phyloP scores from a whole-genome alignment of 2,329 filamentous ascomycete genomes.

The Alternaria ventricosa region DNA sequence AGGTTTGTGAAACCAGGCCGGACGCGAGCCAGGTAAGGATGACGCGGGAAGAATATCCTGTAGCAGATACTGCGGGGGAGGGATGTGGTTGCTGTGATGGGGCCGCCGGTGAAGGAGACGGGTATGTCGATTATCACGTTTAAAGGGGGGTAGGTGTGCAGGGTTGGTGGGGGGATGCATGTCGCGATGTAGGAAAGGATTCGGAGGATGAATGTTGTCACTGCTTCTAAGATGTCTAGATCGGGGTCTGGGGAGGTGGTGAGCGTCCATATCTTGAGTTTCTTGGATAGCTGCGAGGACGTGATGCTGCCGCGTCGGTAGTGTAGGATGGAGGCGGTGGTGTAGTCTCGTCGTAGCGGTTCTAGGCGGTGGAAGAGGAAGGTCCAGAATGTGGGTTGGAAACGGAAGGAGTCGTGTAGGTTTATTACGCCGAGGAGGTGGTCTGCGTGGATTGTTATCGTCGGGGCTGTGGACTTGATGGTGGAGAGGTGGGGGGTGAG shows the following conservation, averaged over 20 bases:
- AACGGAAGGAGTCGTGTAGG: neutral
- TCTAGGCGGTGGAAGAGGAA: neutral
- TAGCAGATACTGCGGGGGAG: neutral
- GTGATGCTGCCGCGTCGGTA: neutral
- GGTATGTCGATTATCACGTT: neutral
- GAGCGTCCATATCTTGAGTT: neutral
- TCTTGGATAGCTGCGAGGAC: neutral
- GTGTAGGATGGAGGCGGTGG: neutral
- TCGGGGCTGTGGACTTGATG: neutral
- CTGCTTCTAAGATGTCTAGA: neutral
- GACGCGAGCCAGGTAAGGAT: neutral
- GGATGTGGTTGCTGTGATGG: neutral
- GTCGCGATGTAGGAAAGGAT: neutral
- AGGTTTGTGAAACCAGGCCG: neutral
- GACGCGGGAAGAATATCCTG: neutral
- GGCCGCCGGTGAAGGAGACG: neutral
- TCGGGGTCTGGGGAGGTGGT: neutral
- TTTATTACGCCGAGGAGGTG: neutral
- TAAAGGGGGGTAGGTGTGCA: neutral
- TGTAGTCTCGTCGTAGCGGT: no score
- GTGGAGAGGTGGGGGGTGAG: neutral
- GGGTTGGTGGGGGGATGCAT: neutral
- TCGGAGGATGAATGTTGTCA: constrained; percentile 5
- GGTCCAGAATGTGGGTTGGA: neutral
- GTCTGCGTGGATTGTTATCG: neutral